Base-by-base conservation (phyloP, 192 early-diverging fungal species). In the Backusella tarrabulga region DNA sequence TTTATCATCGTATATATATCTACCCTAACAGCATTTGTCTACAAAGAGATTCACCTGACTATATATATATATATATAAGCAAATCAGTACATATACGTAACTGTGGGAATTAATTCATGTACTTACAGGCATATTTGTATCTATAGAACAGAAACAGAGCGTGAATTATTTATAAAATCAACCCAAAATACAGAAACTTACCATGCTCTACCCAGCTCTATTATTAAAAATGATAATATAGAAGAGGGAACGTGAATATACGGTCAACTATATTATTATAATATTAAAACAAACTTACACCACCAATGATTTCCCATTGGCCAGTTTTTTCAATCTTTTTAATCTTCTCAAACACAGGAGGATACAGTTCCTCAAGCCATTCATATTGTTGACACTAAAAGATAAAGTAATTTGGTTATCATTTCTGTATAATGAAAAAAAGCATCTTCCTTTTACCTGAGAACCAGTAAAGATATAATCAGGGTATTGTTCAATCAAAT, bases 11-110 rank as follows among this genome's bases (percentile, higher is more conserved):
- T 17, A 67, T 56, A 4, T 54, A 26, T 67, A 75, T 36, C 40
- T 80, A 84, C 85, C 93, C 98, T 44, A 96, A 94, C 21, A 99
- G 81, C 85, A 99, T 98, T 82, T 99, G 98, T 21, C 98, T 88
- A 54, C 92, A 93, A 41, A 99, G 80, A 2, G 95, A 91, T 83
- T 99, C 98, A 12, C 98, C 98, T 36, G 92, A 93, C 72, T 74
- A 73, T 63, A 63, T 63, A 40, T 17, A 68, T 15, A 36, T 12
- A 68, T 15, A 67, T 9, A 66, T 4, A 67, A 67, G 67, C 26
- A 34, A 68, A 19, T 68, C 23, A 19, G 34, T 60, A 60, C 21
- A 52, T 29, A 60, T 60, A n/a, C 8, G 11, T 8, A 68, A 3
- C 7, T 6, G 23, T 60, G 34, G 67, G 29, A 60, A 60, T 60